Evolutionary conservation across 2,329 filamentous ascomycete species (phyloP).

Genomic region (Coleophoma cylindrospora): DNA sequence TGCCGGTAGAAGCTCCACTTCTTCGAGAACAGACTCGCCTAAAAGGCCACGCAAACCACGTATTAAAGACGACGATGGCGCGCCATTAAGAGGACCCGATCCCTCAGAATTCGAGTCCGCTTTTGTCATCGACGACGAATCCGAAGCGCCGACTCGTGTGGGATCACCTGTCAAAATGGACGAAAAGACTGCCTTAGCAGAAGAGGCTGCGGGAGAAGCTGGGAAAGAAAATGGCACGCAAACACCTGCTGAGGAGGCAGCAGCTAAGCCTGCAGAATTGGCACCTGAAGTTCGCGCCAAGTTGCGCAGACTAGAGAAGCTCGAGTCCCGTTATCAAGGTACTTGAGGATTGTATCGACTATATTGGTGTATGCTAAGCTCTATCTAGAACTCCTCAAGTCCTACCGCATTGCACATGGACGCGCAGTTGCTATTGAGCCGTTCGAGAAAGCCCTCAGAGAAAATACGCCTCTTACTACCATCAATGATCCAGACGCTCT

Average conservation of each 20-base stretch:
- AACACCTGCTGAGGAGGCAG: conserved; percentile 15
- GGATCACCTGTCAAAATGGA: conserved; percentile 49
- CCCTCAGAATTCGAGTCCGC: conserved; percentile 83
- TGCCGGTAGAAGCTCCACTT: conserved; percentile 11
- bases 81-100: conserved; percentile 48
- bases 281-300: conserved; percentile 70
- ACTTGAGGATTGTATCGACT: conserved; percentile 18
- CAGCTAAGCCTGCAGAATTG: conserved; percentile 32
- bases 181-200: conserved; percentile 19
- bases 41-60: conserved; percentile 18
- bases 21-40: conserved; percentile 21
- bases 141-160: conserved; percentile 57
- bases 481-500: conserved; percentile 82
- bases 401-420: conserved; percentile 86
- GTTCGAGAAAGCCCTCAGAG: conserved; percentile 85
- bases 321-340: conserved; percentile 86
- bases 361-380: conserved; percentile 8
- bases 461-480: conserved; percentile 86
- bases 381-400: conserved; percentile 71
- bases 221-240: conserved; percentile 20
- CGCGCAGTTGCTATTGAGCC: conserved; percentile 84
- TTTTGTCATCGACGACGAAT: conserved; percentile 81
- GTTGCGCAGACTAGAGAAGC: conserved; percentile 80
- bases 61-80: conserved; percentile 22
- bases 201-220: conserved; percentile 17